Evolutionary conservation across 2,329 filamentous ascomycete species (phyloP).

Genomic region (Nemania diffusa): DNA sequence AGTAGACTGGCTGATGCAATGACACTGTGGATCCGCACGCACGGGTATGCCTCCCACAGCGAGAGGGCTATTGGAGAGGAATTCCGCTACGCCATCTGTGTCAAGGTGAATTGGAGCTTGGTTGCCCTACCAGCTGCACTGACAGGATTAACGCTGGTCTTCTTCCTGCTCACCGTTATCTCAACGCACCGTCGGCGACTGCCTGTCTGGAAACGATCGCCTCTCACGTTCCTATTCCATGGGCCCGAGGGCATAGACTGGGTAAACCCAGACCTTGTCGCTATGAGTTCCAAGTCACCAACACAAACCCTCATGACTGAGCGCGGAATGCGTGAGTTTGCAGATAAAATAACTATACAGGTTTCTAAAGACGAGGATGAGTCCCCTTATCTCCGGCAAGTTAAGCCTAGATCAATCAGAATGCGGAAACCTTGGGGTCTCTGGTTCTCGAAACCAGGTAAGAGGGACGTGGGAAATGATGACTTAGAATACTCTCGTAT

Average conservation of each 20-base stretch:
- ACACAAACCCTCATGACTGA: constrained; percentile 11
- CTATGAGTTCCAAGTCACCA: not conserved
- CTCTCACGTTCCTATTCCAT: constrained; percentile 13
- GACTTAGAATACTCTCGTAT: constrained; percentile 27
- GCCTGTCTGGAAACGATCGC: constrained; percentile 18
- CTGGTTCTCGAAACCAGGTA: not conserved
- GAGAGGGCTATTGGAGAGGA: constrained; percentile 3
- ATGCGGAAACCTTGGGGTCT: not conserved
- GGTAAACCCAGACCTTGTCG: constrained; percentile 10
- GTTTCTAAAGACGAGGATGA: constrained; percentile 3
- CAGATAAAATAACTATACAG: not conserved
- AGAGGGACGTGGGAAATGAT: not conserved
- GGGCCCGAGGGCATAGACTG: constrained; percentile 6
- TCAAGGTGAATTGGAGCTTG: constrained; percentile 23
- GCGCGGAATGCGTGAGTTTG: constrained; percentile 7
- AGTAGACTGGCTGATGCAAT: constrained; percentile 7
- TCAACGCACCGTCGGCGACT: not conserved
- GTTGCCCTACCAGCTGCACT: constrained; percentile 10
- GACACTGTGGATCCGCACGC: constrained; percentile 12
- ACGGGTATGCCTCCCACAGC: constrained; percentile 11
- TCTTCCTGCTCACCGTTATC: constrained; percentile 8
- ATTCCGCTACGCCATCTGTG: constrained; percentile 14
- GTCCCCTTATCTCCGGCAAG: constrained; percentile 6
- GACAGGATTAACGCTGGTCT: constrained; percentile 7
- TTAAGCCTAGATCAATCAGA: constrained; percentile 1